Conservation (phyloP, 2,329 filamentous ascomycete genomes). For the Dendrostoma leiphaemia region DNA sequence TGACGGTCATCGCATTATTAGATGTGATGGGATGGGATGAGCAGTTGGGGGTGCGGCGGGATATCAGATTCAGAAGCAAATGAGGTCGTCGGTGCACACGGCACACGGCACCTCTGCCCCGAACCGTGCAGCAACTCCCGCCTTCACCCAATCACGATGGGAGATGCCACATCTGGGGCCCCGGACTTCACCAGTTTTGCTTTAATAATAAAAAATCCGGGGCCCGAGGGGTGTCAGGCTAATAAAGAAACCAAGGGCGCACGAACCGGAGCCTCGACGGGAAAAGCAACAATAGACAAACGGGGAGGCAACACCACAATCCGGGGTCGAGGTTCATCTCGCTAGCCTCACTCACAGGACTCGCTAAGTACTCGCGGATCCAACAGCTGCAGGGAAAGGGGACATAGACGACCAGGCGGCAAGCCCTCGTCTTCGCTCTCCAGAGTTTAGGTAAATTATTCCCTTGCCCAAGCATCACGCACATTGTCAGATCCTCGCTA, state of each 20-base stretch:
- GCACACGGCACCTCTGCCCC: background rate
- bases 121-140: too few relatives aligned
- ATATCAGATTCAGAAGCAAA: background rate
- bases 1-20: too few relatives aligned
- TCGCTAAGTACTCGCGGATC: background rate
- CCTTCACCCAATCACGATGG: too few relatives aligned
- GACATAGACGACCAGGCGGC: background rate
- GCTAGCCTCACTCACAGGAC: background rate
- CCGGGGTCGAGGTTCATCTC: background rate
- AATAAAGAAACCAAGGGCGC: background rate
- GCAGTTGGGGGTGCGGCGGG: background rate
- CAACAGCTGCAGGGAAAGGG: background rate
- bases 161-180: background rate
- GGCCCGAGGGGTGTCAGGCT: background rate
- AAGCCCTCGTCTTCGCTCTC: background rate
- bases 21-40: background rate
- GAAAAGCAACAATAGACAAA: background rate
- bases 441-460: too few relatives aligned
- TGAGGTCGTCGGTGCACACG: background rate
- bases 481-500: background rate
- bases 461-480: background rate
- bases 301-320: too few relatives aligned
- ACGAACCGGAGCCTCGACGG: background rate
- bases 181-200: background rate
- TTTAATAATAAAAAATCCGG: too few relatives aligned